phyloP scores from a whole-genome alignment of 2,329 filamentous ascomycete genomes.

The Hansfordia pulvinata region DNA sequence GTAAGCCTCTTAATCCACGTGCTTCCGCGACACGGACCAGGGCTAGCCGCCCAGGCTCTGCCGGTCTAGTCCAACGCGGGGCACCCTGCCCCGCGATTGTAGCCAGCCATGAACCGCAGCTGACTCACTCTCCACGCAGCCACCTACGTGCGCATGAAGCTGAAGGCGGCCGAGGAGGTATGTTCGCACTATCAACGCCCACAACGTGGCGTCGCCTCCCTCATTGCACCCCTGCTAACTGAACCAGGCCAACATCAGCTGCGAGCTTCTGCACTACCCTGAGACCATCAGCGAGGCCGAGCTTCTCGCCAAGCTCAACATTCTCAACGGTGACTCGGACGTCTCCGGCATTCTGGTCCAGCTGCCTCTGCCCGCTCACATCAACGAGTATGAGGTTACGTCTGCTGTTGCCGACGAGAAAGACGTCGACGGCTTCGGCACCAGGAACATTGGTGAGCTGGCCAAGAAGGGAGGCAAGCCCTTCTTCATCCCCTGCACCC shows the following conservation, averaged over 20 bases:
- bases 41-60: conserved; percentile 5
- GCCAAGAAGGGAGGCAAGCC: conserved; percentile 88
- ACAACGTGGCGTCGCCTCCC: background rate
- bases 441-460: conserved; percentile 88
- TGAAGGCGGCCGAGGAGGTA: conserved; percentile 91
- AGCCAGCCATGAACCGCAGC: conserved; percentile 7
- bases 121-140: conserved; percentile 34
- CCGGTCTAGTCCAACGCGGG: conserved; percentile 2
- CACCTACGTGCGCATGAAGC: conserved; percentile 99
- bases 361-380: conserved; percentile 74
- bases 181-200: conserved; percentile 9
- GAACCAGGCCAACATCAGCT: conserved; percentile 72
- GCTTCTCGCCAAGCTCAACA: conserved; percentile 67
- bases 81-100: too few species aligned
- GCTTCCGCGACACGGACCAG: conserved; percentile 8
- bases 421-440: conserved; percentile 95
- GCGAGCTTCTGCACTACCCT: conserved; percentile 73
- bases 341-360: conserved; percentile 93
- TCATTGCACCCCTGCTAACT: conserved; percentile 8
- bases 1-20: conserved; percentile 44
- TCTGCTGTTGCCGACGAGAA: conserved; percentile 87
- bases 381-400: conserved; percentile 83
- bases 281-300: conserved; percentile 73
- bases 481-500: conserved; percentile 87
- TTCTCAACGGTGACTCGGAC: conserved; percentile 72